Evolutionary conservation across 495 filamentous ascomycete genomes (phyloP).

Genomic region (Aspergillus mulundensis): DNA sequence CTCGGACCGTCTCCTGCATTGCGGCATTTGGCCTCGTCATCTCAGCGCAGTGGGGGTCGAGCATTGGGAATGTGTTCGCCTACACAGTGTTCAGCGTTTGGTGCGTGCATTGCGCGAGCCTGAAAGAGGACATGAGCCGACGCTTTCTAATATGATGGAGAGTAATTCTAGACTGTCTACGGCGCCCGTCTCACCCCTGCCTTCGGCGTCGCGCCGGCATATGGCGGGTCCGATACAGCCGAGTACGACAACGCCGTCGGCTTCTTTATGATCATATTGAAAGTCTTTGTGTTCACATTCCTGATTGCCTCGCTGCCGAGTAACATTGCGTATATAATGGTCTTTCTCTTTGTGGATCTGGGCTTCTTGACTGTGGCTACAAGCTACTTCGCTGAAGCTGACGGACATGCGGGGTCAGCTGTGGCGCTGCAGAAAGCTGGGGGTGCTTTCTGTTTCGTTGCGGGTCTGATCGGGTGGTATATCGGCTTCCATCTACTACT

Average conservation of each 20-base stretch:
- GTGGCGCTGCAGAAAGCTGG: constrained; percentile 5
- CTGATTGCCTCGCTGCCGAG: neutral
- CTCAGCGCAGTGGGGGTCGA: constrained; percentile 49
- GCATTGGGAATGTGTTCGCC: constrained; percentile 45
- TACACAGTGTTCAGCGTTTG: constrained; percentile 43
- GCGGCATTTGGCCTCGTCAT: constrained; percentile 46
- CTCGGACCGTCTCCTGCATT: constrained; percentile 52
- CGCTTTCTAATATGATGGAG: too few relatives aligned
- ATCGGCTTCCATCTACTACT: constrained; percentile 12
- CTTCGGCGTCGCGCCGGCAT: constrained; percentile 20
- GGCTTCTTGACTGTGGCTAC: neutral
- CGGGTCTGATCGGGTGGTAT: constrained; percentile 13
- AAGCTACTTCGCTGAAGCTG: neutral
- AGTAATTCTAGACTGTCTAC: constrained; percentile 23
- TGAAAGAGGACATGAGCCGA: too few relatives aligned
- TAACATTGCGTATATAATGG: neutral
- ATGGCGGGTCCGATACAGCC: constrained; percentile 15
- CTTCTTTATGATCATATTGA: constrained; percentile 10
- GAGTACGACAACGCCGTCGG: constrained; percentile 23
- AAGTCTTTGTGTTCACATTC: neutral
- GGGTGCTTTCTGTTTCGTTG: constrained; percentile 15
- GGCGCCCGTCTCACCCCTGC: constrained; percentile 21
- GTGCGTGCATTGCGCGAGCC: too few relatives aligned
- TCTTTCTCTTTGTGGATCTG: neutral
- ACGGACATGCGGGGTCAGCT: constrained; percentile 6